Conservation (phyloP, 2,329 filamentous ascomycete genomes). For the Fusarium tricinctum region DNA sequence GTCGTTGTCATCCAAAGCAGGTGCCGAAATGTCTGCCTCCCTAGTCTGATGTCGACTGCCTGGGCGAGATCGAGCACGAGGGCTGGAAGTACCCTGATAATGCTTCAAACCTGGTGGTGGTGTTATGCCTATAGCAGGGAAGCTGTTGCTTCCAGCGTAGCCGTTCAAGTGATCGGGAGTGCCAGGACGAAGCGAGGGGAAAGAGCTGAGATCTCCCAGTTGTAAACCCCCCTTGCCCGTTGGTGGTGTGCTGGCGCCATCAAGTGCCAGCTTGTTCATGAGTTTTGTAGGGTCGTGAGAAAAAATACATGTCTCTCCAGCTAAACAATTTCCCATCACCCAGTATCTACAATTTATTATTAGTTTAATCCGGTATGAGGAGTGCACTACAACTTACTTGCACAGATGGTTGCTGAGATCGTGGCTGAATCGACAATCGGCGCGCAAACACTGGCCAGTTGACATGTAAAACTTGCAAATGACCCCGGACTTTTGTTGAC, state of each 20-base stretch:
- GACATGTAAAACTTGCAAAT: constrained; percentile 98
- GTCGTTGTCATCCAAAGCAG: constrained; percentile 91
- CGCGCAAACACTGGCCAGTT: constrained; percentile 93
- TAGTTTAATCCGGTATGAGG: constrained; percentile 5
- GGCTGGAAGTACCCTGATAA: constrained; percentile 71
- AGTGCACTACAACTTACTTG: constrained; percentile 78
- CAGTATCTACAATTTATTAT: constrained; percentile 76
- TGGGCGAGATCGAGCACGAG: constrained; percentile 83
- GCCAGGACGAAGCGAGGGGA: constrained; percentile 79
- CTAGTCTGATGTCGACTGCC: constrained; percentile 79
- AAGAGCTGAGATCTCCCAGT: constrained; percentile 86
- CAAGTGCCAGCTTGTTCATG: constrained; percentile 83
- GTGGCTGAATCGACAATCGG: constrained; percentile 97
- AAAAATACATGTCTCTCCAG: constrained; percentile 94
- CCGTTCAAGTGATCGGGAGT: constrained; percentile 71
- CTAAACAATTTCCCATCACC: constrained; percentile 95
- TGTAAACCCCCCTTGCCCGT: constrained; percentile 77
- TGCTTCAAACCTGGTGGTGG: constrained; percentile 79
- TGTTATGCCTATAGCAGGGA: constrained; percentile 67
- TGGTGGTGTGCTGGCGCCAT: constrained; percentile 76
- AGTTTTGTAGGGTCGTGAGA: constrained; percentile 94
- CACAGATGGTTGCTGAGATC: constrained; percentile 96
- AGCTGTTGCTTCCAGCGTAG: constrained; percentile 67
- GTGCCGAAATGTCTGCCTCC: constrained; percentile 75
- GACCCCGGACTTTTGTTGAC: constrained; percentile 84